These are phyloP conservation scores for Borovskyia barvae DNA, from an alignment of 208 protist species.

Conservation along the genomic window DNA sequence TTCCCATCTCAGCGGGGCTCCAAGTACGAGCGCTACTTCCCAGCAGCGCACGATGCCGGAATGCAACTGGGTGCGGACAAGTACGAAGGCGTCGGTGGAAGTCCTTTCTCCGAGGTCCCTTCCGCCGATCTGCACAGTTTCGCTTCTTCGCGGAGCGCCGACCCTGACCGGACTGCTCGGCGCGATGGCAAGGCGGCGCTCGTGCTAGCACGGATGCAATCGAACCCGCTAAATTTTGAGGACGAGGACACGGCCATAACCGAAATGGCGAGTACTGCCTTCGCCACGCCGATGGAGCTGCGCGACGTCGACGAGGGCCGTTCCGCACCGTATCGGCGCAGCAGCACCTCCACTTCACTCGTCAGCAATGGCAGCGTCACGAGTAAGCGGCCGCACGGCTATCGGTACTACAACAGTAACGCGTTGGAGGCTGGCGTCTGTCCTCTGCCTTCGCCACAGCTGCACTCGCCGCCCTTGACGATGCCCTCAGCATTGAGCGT, in stretches of 20 bases:
- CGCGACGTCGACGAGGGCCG: slow-evolving; percentile 7
- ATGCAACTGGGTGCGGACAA: slow-evolving; percentile 21
- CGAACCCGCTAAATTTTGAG: slow-evolving; percentile 6
- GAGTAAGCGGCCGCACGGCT: slow-evolving; percentile 20
- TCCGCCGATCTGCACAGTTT: slow-evolving; percentile 15
- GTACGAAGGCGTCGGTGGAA: slow-evolving; percentile 16
- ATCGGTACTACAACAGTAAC: slow-evolving; percentile 27
- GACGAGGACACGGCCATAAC: slow-evolving; percentile 17
- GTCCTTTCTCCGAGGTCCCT: not conserved
- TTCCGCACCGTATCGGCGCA: too few species aligned
- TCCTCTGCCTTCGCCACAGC: not conserved
- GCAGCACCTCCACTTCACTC: slow-evolving; percentile 7
- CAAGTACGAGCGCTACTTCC: slow-evolving; percentile 14
- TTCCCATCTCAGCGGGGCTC: not conserved
- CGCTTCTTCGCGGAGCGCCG: too few species aligned
- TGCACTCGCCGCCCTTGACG: too few species aligned
- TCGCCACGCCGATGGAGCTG: slow-evolving; percentile 17
- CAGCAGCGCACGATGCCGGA: slow-evolving; percentile 12
- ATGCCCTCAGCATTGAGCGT: too few species aligned
- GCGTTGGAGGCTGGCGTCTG: not conserved
- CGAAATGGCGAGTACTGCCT: slow-evolving; percentile 20
- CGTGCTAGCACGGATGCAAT: not conserved
- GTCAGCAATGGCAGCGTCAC: slow-evolving; percentile 21
- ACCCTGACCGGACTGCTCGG: not conserved
- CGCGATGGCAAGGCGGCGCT: not conserved